Base-by-base conservation (phyloP, 768 basidiomycete genomes). In the Boletus rufocinnamomeus region DNA sequence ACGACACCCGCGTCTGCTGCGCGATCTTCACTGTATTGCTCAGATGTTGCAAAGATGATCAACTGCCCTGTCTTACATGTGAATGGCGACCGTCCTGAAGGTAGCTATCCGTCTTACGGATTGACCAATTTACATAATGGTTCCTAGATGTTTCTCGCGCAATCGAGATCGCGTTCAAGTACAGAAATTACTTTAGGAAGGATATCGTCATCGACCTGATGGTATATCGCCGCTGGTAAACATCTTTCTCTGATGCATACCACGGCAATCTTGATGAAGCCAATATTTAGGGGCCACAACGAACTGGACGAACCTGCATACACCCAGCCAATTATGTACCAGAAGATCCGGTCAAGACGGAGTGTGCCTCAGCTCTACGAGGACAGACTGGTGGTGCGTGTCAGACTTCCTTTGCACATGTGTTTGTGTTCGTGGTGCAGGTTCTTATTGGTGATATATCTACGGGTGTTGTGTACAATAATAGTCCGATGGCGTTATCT, bases 51-150 rank as follows among this genome's bases (percentile, higher is more conserved):
- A 7, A 95, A 95, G 75, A 92, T 91, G 88, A 87, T 95, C 64
- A 88, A 91, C 57, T 86, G 91, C 0, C 95, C 94, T 1, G 84
- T 95, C n/a, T n/a, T n/a, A n/a, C n/a, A n/a, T 60, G 92, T 95
- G 58, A 97, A 95, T 62, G 94, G 94, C 6, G 95, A 97, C 70
- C 77, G 88, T 69, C 92, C 93, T 0, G 93, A 96, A 81, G 91
- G 91, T 76, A 47, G 51, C 27, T n/a, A 58, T 45, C 6, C 16
- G 21, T 13, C 16, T 34, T 13, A 11, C 2, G 32, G 32, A 3
- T 11, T 27, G 6, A 27, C 11, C 13, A 11, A 9, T 43, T n/a
- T 60, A n/a, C n/a, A n/a, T n/a, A 56, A 23, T 23, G 10, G 8
- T 46, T 16, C 32, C 16, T 50, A 90, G 93, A 95, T 62, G 95